phyloP scores from a whole-genome alignment of 306 rosid species.

The Prunus davidiana region DNA sequence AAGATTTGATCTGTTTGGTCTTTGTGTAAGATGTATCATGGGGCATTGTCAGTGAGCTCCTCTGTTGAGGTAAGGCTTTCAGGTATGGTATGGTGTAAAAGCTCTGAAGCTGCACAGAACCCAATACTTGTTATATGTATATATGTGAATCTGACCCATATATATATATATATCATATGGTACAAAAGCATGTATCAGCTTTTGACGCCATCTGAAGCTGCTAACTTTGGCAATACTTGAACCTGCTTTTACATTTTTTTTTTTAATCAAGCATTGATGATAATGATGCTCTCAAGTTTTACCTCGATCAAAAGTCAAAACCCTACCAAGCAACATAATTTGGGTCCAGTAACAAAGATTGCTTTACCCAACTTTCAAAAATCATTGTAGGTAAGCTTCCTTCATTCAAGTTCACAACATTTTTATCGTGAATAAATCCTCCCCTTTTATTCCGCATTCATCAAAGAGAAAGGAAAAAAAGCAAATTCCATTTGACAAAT shows the following conservation, averaged over 20 bases:
- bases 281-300: not conserved
- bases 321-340: not conserved
- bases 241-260: not conserved
- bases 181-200: too few species aligned
- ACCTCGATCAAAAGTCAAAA: not conserved
- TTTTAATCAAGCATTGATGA: not conserved
- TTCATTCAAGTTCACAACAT: too few species aligned
- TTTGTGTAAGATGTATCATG: not conserved
- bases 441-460: too few species aligned
- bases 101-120: not conserved
- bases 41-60: not conserved
- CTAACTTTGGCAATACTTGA: not conserved
- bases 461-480: too few species aligned
- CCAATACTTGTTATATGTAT: not conserved
- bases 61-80: not conserved
- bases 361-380: not conserved
- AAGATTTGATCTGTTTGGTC: not conserved
- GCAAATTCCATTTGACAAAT: too few species aligned
- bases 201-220: too few species aligned
- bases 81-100: not conserved
- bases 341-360: not conserved
- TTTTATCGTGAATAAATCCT: too few species aligned
- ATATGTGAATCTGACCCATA: not conserved
- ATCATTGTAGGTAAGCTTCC: too few species aligned
- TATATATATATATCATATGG: not conserved